Evolutionary conservation across 2,329 filamentous ascomycete genomes (phyloP), one percentile per base, ranked within the genome.

Genomic region (Fusarium sp.): DNA sequence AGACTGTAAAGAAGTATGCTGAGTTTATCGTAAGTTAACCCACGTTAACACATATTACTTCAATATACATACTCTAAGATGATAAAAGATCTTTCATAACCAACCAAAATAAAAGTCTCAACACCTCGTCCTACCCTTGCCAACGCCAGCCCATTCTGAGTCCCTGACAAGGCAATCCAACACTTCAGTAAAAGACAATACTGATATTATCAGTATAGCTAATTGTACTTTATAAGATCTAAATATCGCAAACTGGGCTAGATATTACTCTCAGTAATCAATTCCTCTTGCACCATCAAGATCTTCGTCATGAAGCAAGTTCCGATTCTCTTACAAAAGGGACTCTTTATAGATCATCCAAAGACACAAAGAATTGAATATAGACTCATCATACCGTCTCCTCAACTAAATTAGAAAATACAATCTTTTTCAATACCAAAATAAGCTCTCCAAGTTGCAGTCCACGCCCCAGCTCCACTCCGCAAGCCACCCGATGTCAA

Each of bases 171-270:
- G 12, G 11, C 30, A 34, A 24, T 17, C 1, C 1, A 24, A 8
- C n/a, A 34, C 10, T 34, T 14, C 8, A 5, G 6, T 24, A 0
- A 20, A 6, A 24, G 11, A 34, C 2, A 10, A 32, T 2, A n/a
- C 11, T 2, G 8, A 4, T 50, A 1, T 9, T 2, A 32, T 9
- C 2, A 30, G 3, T 13, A n/a, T n/a, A 13, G 20, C 20, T 50
- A 1, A 17, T 4, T 48, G 4, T 5, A 13, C 7, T 17, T 18
- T 13, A 1, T 8, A 6, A 30, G 3, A 34, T 24, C 1, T 13
- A 10, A 10, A 5, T 20, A 24, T 34, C 22, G 0, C 14, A 3
- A 20, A 1, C 3, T 2, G 0, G 8, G 11, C 22, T 24, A 2
- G 0, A 24, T 20, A 2, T 18, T 24, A 20, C 10, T 13, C 2